These are phyloP conservation scores for Monosporascus sp. DNA, from an alignment of 2,329 filamentous ascomycete genomes.

Conservation along the genomic window DNA sequence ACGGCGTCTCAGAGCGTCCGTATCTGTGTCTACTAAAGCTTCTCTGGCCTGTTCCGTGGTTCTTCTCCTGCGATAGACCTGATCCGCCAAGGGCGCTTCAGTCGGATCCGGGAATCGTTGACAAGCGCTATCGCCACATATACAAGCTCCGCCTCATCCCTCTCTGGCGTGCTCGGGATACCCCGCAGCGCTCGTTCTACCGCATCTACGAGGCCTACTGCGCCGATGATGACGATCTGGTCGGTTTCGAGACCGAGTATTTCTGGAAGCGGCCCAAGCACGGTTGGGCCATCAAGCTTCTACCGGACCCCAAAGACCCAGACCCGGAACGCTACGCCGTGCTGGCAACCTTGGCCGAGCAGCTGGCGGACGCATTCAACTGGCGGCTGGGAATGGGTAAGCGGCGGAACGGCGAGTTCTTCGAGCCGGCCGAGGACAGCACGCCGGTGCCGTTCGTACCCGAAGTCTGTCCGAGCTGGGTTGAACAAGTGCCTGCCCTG, in stretches of 20 bases:
- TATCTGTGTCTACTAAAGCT: not conserved
- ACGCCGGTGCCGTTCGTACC: constrained; percentile 4
- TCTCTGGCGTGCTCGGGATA: constrained; percentile 17
- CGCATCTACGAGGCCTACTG: constrained; percentile 24
- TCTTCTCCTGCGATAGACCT: not conserved
- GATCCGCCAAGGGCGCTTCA: constrained; percentile 2
- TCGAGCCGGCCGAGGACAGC: constrained; percentile 4
- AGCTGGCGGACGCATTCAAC: constrained; percentile 17
- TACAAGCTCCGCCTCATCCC: constrained; percentile 7
- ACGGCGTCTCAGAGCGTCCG: not conserved
- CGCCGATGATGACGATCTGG: constrained; percentile 16
- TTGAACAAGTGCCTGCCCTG: constrained; percentile 3
- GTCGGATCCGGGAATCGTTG: not conserved
- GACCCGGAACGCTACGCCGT: constrained; percentile 19
- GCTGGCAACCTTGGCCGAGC: constrained; percentile 18
- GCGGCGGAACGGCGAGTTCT: constrained; percentile 6
- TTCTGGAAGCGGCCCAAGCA: constrained; percentile 17
- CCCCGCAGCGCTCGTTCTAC: constrained; percentile 20
- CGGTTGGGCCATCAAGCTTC: constrained; percentile 11
- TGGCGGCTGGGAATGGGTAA: constrained; percentile 19
- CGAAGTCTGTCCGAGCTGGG: constrained; percentile 3
- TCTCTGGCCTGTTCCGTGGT: constrained; percentile 8
- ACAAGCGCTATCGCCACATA: constrained; percentile 4
- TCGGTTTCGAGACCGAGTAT: constrained; percentile 23
- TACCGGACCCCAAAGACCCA: constrained; percentile 18